Conservation (phyloP, 768 basidiomycete species). For the Lentinula sp. region DNA sequence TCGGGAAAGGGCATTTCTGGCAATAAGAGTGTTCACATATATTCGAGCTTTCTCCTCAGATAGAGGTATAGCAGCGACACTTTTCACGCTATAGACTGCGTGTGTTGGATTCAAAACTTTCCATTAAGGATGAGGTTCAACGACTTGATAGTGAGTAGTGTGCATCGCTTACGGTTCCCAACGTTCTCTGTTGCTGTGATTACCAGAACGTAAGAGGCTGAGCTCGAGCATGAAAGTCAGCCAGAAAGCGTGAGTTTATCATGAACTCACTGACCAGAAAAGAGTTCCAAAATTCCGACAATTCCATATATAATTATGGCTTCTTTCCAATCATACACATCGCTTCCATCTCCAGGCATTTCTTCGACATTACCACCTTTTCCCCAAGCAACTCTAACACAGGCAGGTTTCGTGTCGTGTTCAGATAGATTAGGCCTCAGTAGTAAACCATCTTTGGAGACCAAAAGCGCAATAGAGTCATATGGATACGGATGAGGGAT, state of each 20-base stretch:
- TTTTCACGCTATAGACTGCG: slow-evolving; percentile 61
- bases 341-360: slow-evolving; percentile 26
- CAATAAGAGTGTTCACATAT: slow-evolving; percentile 43
- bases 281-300: slow-evolving; percentile 67
- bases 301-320: slow-evolving; percentile 67
- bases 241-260: slow-evolving; percentile 8
- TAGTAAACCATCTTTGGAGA: slow-evolving; percentile 56
- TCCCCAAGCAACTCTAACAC: slow-evolving; percentile 56
- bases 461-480: slow-evolving; percentile 58
- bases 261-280: slow-evolving; percentile 45
- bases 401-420: slow-evolving; percentile 23
- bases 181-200: slow-evolving; percentile 57
- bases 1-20: slow-evolving; percentile 40
- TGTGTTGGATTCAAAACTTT: slow-evolving; percentile 62
- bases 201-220: slow-evolving; percentile 74
- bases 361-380: slow-evolving; percentile 51
- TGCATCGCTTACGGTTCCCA: slow-evolving; percentile 50
- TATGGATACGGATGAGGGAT: slow-evolving; percentile 73
- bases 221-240: neutral
- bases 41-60: slow-evolving; percentile 53
- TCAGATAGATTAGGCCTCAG: slow-evolving; percentile 49
- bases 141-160: neutral
- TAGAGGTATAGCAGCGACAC: slow-evolving; percentile 69
- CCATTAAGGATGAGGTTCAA: slow-evolving; percentile 1
- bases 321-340: slow-evolving; percentile 45